Evolutionary conservation across 1,139 yeast species (phyloP).

Genomic region (Nematodospora anomalae): DNA sequence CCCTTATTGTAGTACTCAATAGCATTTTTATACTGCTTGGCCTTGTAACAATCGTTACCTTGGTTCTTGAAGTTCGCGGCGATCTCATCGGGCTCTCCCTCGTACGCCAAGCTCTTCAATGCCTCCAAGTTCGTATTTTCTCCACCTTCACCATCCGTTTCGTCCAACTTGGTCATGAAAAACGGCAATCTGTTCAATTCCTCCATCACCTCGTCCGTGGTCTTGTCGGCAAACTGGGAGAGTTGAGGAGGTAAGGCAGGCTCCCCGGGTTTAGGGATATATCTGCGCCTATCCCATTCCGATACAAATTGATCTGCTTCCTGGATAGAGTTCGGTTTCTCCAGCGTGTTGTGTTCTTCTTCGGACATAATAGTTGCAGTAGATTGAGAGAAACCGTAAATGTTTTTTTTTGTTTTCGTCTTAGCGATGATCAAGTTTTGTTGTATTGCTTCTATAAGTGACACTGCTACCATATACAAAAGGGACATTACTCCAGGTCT

Average conservation of each 20-base stretch:
- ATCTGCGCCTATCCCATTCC: constrained; percentile 57
- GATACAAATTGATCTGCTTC: constrained; percentile 22
- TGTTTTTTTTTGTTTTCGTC: neutral
- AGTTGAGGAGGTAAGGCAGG: constrained; percentile 85
- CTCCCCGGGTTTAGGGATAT: constrained; percentile 74
- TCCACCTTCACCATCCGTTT: constrained; percentile 75
- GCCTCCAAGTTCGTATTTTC: constrained; percentile 81
- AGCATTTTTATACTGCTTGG: constrained; percentile 73
- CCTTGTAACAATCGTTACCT: constrained; percentile 84
- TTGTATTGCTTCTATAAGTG: neutral
- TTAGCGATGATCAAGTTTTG: neutral
- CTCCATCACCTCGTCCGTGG: constrained; percentile 73
- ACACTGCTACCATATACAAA: neutral
- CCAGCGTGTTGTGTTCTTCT: neutral
- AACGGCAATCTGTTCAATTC: constrained; percentile 87
- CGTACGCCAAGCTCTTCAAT: constrained; percentile 85
- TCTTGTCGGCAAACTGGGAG: constrained; percentile 60
- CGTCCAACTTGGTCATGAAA: constrained; percentile 88
- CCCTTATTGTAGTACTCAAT: constrained; percentile 79
- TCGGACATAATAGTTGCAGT: neutral
- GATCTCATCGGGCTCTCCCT: constrained; percentile 91
- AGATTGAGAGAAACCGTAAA: neutral
- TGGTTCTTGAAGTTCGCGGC: constrained; percentile 89
- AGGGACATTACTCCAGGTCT: no score
- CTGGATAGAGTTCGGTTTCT: constrained; percentile 2